Evolutionary conservation across 2,329 filamentous ascomycete genomes (phyloP), one percentile per base, ranked within the genome.

Genomic region (Aureobasidium sp.): DNA sequence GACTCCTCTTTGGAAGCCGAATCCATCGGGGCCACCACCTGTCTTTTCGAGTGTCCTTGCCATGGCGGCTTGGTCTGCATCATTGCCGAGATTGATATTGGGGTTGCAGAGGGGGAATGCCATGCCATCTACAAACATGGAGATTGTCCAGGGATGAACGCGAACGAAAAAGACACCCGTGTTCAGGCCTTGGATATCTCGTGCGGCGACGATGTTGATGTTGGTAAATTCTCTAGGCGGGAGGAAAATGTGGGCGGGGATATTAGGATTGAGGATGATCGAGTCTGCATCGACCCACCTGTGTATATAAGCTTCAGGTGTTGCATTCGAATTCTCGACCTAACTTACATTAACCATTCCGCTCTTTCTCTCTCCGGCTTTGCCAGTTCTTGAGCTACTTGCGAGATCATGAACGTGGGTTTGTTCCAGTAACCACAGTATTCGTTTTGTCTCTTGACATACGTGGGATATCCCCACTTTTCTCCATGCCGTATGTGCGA

Each of bases 401-500:
- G 50, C 2, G 52, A 44, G 39, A 62, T 57, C 19, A 66, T 38
- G 53, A 65, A 68, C 14, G 59, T 57, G 22, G 64, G 61, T 40
- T 69, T 69, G 55, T 69, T 70, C 62, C 66, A 66, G 45, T 62
- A 67, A 2, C 68, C 69, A 10, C 58, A 60, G 1, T 62, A 60
- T 4, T 51, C 32, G 16, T 52, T 39, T 17, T 51, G 16, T 17
- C 42, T 48, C 19, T 44, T 37, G 8, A 70, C 60, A 16, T 63
- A 61, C 4, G 68, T 57, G 11, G 64, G 62, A 17, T 66, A 68
- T 3, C 65, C 63, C 30, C 66, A 64, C 44, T 64, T 57, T 2
- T 62, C 58, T 25, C 62, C 63, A 42, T 70, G 66, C 3, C 62
- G 50, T 5, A 63, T 40, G 51, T 71, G 69, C 2, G 64, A 66